Percentiles rank a stretch among this genome's conserved stretches.
These are phyloP conservation scores for Suillus subalutaceus DNA, from an alignment of 768 basidiomycete species.

Conservation along the genomic window DNA sequence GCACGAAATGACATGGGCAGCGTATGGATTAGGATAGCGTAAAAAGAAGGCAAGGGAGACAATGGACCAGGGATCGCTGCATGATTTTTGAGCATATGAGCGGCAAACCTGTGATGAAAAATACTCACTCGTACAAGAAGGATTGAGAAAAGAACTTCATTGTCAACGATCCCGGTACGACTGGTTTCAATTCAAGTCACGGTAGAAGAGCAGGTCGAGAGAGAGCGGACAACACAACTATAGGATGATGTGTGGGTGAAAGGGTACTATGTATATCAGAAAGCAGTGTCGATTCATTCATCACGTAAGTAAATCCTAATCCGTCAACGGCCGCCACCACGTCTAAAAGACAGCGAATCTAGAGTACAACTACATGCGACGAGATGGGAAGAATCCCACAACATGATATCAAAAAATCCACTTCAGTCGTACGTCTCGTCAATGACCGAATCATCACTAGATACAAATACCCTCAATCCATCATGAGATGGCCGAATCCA, in stretches of 20 bases:
- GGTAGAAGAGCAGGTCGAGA: neutral
- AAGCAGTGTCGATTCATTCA: neutral
- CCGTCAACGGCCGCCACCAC: neutral
- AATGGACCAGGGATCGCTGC: slow-evolving; percentile 91
- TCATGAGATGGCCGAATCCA: slow-evolving; percentile 81
- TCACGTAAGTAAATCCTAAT: slow-evolving; percentile 14
- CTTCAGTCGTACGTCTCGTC: slow-evolving; percentile 54
- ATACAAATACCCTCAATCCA: slow-evolving; percentile 62
- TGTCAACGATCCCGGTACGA: slow-evolving; percentile 40
- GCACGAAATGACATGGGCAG: slow-evolving; percentile 91
- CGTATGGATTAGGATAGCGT: slow-evolving; percentile 95
- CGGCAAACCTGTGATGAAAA: neutral
- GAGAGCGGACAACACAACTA: neutral
- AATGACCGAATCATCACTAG: slow-evolving; percentile 39
- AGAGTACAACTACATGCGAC: neutral
- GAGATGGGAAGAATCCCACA: neutral
- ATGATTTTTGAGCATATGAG: slow-evolving; percentile 20
- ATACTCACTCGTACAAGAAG: slow-evolving; percentile 57
- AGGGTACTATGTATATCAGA: neutral
- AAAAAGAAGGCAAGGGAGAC: slow-evolving; percentile 93
- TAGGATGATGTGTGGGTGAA: neutral
- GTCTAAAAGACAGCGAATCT: neutral
- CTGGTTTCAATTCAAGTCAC: slow-evolving; percentile 1
- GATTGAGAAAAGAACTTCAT: slow-evolving; percentile 61
- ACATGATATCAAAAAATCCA: neutral